Evolutionary conservation across 2,329 filamentous ascomycete species (phyloP).

Genomic region (Pseudocercospora vitis): DNA sequence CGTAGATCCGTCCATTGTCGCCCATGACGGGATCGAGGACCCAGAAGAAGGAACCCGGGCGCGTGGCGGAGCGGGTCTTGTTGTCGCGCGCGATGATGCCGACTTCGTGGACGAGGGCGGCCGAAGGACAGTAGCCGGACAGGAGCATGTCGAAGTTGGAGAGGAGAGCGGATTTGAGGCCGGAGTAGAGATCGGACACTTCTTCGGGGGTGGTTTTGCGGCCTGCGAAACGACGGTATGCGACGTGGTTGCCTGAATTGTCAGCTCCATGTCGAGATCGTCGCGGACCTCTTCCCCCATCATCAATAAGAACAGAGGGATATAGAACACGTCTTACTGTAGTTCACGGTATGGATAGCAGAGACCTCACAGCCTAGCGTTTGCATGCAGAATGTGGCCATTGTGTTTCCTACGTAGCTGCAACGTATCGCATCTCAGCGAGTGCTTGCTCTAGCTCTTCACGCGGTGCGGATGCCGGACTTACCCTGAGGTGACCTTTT

Average conservation of each 20-base stretch:
- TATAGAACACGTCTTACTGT: no score
- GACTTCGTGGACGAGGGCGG: slow-evolving; percentile 77
- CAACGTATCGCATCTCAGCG: slow-evolving; percentile 19
- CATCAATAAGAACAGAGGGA: no score
- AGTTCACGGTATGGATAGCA: slow-evolving; percentile 93
- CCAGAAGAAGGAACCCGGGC: slow-evolving; percentile 87
- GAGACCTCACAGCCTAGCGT: slow-evolving; percentile 90
- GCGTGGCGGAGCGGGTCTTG: slow-evolving; percentile 61
- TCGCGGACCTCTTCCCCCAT: no score
- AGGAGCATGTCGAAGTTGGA: slow-evolving; percentile 93
- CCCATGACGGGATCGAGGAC: slow-evolving; percentile 98
- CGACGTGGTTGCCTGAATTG: slow-evolving; percentile 82
- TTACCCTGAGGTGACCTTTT: slow-evolving; percentile 72
- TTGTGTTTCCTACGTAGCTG: slow-evolving; percentile 97
- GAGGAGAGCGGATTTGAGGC: slow-evolving; percentile 78
- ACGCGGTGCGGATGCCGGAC: slow-evolving; percentile 41
- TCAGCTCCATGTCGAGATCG: no score
- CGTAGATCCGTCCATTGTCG: slow-evolving; percentile 88
- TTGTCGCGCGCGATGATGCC: slow-evolving; percentile 81
- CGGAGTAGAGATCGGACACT: slow-evolving; percentile 79
- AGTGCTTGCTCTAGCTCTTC: slow-evolving; percentile 5
- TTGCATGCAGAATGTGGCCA: slow-evolving; percentile 93
- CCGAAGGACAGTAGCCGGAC: slow-evolving; percentile 90
- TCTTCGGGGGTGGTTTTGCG: slow-evolving; percentile 78
- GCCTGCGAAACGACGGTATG: slow-evolving; percentile 85